These are phyloP conservation scores for Daedaleopsis sinensis DNA, from an alignment of 768 basidiomycete genomes.

Conservation along the genomic window DNA sequence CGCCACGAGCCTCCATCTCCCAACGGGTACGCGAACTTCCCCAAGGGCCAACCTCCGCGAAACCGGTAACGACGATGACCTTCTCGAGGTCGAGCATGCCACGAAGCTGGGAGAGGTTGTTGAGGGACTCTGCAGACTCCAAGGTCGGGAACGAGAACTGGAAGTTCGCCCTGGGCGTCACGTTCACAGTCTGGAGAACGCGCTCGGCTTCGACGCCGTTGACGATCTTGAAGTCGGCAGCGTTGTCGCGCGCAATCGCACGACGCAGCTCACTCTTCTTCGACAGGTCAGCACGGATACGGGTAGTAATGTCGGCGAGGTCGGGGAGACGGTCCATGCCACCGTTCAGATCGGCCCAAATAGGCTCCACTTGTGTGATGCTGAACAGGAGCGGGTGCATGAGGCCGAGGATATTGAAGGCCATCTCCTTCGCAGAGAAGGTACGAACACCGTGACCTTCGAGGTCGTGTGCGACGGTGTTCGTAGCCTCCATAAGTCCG, in stretches of 20 bases:
- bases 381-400: constrained; percentile 99
- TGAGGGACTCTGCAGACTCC: constrained; percentile 69
- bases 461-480: constrained; percentile 91
- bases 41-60: constrained; percentile 98
- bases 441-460: constrained; percentile 94
- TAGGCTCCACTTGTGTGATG: constrained; percentile 98
- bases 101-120: constrained; percentile 75
- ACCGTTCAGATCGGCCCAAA: constrained; percentile 98
- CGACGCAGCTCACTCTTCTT: constrained; percentile 92
- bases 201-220: constrained; percentile 93
- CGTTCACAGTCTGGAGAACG: constrained; percentile 87
- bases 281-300: constrained; percentile 80
- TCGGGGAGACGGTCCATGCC: constrained; percentile 98
- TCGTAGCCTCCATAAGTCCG: constrained; percentile 94
- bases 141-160: constrained; percentile 90
- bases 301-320: constrained; percentile 87
- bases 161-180: constrained; percentile 98
- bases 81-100: constrained; percentile 95
- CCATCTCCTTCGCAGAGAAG: constrained; percentile 99
- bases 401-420: constrained; percentile 98
- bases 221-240: constrained; percentile 91
- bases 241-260: constrained; percentile 91
- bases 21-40: constrained; percentile 97
- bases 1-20: constrained; percentile 99
- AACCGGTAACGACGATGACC: constrained; percentile 94